Percentiles rank a stretch among this genome's conserved stretches.
Evolutionary conservation across 75 land plant species (phyloP).

Genomic region (Picea glauca): DNA sequence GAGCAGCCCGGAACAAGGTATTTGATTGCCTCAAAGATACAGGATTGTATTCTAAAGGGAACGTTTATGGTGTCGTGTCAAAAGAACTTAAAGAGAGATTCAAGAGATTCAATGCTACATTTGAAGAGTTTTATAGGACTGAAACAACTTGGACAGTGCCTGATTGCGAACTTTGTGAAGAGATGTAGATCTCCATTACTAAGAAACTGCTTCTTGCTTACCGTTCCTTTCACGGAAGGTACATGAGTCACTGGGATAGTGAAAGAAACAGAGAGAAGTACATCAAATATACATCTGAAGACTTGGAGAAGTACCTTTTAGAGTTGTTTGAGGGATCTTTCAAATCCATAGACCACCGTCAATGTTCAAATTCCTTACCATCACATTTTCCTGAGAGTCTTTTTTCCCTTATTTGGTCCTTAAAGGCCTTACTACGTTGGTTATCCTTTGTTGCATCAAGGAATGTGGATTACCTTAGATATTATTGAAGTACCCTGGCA

Average conservation of each 20-base stretch:
- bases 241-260: constrained; percentile 50
- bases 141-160: constrained; percentile 83
- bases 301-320: constrained; percentile 46
- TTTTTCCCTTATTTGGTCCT: background rate
- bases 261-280: constrained; percentile 68
- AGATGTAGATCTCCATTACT: constrained; percentile 66
- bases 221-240: constrained; percentile 78
- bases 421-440: too few relatives aligned
- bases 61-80: constrained; percentile 21
- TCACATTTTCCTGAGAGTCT: background rate
- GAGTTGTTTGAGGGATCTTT: constrained; percentile 68
- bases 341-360: constrained; percentile 14
- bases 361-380: background rate
- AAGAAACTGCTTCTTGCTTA: constrained; percentile 85
- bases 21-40: constrained; percentile 68
- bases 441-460: too few relatives aligned
- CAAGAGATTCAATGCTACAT: constrained; percentile 73
- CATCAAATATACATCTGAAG: constrained; percentile 78
- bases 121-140: constrained; percentile 75
- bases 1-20: constrained; percentile 71
- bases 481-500: too few relatives aligned
- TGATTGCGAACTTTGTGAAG: constrained; percentile 80
- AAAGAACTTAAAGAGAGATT: constrained; percentile 79
- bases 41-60: constrained; percentile 47
- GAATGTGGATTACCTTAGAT: too few relatives aligned